Base-by-base conservation (phyloP, 2,329 filamentous ascomycete species). In the Fusarium subglutinans region DNA sequence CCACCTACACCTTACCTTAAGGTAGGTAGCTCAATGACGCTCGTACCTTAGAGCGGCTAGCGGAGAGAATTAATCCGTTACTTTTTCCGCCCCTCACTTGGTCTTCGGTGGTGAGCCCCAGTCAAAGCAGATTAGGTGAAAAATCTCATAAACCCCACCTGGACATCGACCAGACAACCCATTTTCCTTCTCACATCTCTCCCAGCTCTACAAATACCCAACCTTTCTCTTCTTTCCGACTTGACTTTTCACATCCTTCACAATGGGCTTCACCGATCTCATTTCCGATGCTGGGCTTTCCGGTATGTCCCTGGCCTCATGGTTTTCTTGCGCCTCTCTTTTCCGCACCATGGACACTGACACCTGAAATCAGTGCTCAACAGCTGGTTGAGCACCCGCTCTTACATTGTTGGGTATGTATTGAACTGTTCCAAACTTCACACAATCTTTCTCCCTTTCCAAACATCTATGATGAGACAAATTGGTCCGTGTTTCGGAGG, bases 401-500 rank as follows among this genome's bases (percentile, higher is more conserved):
- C 91, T 86, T 96, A 96, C 88, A 91, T 96, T 81, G 87, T 92
- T 86, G 93, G 93, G 93, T 95, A 92, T 83, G 93, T 90, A 57
- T 55, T 48, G 15, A 38, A 20, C 26, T 41, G 28, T 35, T 41
- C 24, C 38, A 11, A 43, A 51, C 14, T 18, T 35, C 61, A 45
- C 33, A 41, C 30, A 14, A 10, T 37, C 6, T 56, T 24, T 41
- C 40, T 18, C 26, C 8, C n/a, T 51, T 69, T 55, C 24, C 38
- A 58, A 60, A 68, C 62, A 63, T 77, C 65, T 67, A 77, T 84
- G 93, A 95, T 95, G 93, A 95, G 88, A 93, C 89, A 88, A 88
- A 91, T 95, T 95, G 93, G 94, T 96, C 94, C 93, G 93, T 96
- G 93, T 96, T 96, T 91, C 94, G 90, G 93, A 96, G 83, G 92